Percentiles rank a stretch among this genome's conserved stretches.
These are phyloP conservation scores for Tetratostichococcus sp. DNA, from an alignment of 139 green algal species.

Conservation along the genomic window DNA sequence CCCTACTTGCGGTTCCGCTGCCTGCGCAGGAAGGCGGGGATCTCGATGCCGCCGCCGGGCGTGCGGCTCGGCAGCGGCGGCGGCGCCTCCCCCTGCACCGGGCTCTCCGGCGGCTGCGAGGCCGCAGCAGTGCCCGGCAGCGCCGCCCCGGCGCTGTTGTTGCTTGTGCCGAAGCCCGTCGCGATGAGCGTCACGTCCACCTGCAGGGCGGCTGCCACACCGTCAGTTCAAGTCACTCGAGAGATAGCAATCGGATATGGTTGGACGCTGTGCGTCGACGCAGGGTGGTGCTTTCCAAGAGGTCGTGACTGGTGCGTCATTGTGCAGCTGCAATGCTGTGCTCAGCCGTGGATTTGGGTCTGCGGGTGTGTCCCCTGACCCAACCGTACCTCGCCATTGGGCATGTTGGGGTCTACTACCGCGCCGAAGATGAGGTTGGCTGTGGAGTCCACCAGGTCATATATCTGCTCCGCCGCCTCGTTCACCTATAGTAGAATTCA, in stretches of 20 bases:
- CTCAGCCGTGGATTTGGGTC: no score
- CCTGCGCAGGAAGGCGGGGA: constrained; percentile 63
- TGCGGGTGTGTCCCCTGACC: no score
- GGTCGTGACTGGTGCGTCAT: no score
- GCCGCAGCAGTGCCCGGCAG: no score
- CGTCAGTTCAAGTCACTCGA: no score
- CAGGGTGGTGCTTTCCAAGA: no score
- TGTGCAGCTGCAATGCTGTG: no score
- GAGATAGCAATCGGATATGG: no score
- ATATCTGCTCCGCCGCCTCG: constrained; percentile 88
- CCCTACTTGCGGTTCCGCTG: constrained; percentile 30
- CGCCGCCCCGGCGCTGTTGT: not conserved
- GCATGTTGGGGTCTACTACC: constrained; percentile 28
- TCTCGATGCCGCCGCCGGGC: constrained; percentile 45
- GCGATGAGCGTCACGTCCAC: constrained; percentile 89
- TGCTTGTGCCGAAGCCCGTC: constrained; percentile 71
- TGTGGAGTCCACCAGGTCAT: constrained; percentile 80
- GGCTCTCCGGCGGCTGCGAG: not conserved
- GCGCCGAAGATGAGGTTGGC: constrained; percentile 92
- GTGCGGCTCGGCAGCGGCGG: not conserved
- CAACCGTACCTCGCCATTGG: not conserved
- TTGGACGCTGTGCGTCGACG: no score
- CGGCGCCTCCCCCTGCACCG: no score
- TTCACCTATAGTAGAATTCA: no score
- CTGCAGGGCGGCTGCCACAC: constrained; percentile 22